Evolutionary conservation across 1,139 yeast genomes (phyloP), one percentile per base, ranked within the genome.

Genomic region (Meyerozyma sp.): DNA sequence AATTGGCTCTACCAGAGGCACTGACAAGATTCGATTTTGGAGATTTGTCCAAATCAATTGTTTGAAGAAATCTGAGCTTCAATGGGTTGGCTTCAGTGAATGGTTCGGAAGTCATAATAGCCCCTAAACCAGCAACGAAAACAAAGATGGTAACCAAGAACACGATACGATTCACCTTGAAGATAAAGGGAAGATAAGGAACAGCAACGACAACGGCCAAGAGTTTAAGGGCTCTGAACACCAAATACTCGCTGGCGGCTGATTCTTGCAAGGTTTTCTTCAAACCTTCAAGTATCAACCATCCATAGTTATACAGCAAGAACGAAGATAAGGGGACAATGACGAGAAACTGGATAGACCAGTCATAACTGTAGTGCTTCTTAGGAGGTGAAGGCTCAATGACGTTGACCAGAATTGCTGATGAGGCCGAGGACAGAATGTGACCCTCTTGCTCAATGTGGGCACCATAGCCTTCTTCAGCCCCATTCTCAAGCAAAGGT

Each of bases 251-350:
- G 3, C 81, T 66, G 2, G 54, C 52, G 8, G 66, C 58, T 4
- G 84, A 77, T 56, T 86, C 95, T 55, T 84, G 89, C 25, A 81
- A 73, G 0, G 91, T 77, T 59, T 87, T 88, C 52, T 77, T 75
- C 28, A 84, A 48, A 0, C 88, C 93, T 47, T 81, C 82, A 38
- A 87, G 58, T 1, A 80, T 56, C 46, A 85, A 66, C 47, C 68
- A 72, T 1, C 83, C 79, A 38, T 74, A 68, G 40, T 75, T 66
- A 51, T 75, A 79, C 16, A 81, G 55, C 26, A 83, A 50, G 39
- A 77, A 72, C 1, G 81, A 66, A 0, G 82, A 69, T n/a, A 85
- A 42, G 5, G 96, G 95, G 7, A 83, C 87, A 29, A 83, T 61
- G 4, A 83, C 50, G 28, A 85, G 53, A 53, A 79, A 87, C 61